These are phyloP conservation scores for Populus tomentosa DNA, from an alignment of 441 rosid genomes.

Conservation along the genomic window DNA sequence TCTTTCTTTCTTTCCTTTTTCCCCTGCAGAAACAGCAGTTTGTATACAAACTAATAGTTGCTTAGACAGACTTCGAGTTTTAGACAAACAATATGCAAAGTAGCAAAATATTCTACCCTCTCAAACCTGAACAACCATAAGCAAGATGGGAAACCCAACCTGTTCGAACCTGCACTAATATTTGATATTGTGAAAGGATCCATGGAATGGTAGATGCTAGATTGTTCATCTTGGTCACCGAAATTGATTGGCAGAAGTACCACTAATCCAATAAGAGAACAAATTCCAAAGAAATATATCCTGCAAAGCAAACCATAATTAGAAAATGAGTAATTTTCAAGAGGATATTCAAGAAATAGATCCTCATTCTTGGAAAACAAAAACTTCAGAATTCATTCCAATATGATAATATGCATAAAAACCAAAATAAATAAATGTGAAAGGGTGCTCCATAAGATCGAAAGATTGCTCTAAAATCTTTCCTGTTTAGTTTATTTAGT, in stretches of 20 bases:
- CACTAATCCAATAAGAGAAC: conserved; percentile 61
- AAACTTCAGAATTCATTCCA: background rate
- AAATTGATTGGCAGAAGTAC: conserved; percentile 80
- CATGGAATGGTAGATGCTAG: conserved; percentile 35
- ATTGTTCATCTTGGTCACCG: conserved; percentile 39
- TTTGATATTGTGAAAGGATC: conserved; percentile 75
- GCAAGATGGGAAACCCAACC: conserved; percentile 27
- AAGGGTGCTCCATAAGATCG: background rate
- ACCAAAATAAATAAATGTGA: background rate
- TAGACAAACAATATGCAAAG: background rate
- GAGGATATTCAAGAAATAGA: background rate
- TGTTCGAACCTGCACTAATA: conserved; percentile 62
- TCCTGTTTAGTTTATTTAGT: background rate
- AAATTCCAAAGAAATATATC: conserved; percentile 62
- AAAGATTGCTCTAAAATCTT: background rate
- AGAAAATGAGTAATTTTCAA: background rate
- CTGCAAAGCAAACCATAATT: conserved; percentile 30
- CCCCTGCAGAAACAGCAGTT: background rate
- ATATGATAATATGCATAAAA: background rate
- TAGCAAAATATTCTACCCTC: background rate
- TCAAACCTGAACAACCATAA: background rate
- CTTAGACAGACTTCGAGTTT: background rate
- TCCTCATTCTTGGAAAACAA: background rate
- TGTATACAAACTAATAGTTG: background rate
- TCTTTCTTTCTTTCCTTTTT: background rate